phyloP scores from a whole-genome alignment of 2,329 filamentous ascomycete genomes.

The Alternaria metachromatica region DNA sequence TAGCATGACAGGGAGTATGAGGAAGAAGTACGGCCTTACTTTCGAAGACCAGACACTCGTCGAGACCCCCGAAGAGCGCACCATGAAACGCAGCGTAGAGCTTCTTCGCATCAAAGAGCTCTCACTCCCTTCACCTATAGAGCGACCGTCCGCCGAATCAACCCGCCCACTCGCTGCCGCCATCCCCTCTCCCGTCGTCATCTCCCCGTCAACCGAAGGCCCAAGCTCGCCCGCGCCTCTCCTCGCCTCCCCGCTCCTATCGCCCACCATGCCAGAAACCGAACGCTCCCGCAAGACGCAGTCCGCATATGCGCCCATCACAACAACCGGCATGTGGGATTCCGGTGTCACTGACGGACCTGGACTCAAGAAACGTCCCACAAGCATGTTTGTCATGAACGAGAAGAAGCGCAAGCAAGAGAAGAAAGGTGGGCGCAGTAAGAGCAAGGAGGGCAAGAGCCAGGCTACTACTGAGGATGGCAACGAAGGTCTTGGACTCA shows the following conservation, averaged over 20 bases:
- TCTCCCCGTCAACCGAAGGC: conserved; percentile 17
- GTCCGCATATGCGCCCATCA: conserved; percentile 43
- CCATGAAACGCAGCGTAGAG: conserved; percentile 40
- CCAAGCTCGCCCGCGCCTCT: conserved; percentile 8
- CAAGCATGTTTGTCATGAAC: conserved; percentile 43
- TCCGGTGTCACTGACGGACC: conserved; percentile 39
- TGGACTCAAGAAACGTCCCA: conserved; percentile 38
- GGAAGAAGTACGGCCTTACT: conserved; percentile 38
- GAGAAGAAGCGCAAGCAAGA: conserved; percentile 42
- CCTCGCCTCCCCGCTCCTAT: conserved; percentile 20
- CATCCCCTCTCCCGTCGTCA: conserved; percentile 22
- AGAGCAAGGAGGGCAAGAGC: too few species aligned
- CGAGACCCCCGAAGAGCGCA: conserved; percentile 44
- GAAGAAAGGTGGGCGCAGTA: conserved; percentile 34
- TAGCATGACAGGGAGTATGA: conserved; percentile 34
- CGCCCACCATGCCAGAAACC: conserved; percentile 19
- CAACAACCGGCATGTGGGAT: conserved; percentile 47
- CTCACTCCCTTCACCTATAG: conserved; percentile 22
- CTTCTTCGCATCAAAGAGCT: conserved; percentile 43
- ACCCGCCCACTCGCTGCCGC: not conserved
- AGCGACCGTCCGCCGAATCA: conserved; percentile 11
- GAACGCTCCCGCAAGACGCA: conserved; percentile 35
- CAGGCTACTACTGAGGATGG: too few species aligned
- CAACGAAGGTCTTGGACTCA: conserved; percentile 5
- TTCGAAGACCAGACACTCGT: conserved; percentile 35